phyloP scores from a whole-genome alignment of 495 filamentous ascomycete species.

The Lichenothelia convexa region DNA sequence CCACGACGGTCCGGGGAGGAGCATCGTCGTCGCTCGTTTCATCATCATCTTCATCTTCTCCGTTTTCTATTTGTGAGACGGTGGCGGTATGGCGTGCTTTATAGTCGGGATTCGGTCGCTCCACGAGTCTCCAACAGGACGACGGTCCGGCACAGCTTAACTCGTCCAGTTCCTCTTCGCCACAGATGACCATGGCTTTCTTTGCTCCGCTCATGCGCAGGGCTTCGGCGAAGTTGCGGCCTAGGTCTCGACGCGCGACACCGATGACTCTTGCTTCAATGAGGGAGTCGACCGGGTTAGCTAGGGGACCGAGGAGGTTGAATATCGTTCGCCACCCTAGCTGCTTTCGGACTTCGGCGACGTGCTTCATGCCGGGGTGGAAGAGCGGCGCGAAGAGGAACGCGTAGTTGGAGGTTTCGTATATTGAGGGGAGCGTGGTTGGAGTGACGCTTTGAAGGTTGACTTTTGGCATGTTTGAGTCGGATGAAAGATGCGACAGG shows the following conservation, averaged over 20 bases:
- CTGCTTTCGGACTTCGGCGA: conserved; percentile 62
- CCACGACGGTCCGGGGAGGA: conserved; percentile 27
- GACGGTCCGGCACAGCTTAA: conserved; percentile 74
- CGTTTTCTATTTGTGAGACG: conserved; percentile 5
- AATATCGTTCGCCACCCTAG: conserved; percentile 89
- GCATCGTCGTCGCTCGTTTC: conserved; percentile 22
- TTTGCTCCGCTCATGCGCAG: conserved; percentile 53
- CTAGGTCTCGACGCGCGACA: conserved; percentile 70
- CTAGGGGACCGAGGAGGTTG: conserved; percentile 83
- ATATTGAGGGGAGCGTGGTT: conserved; percentile 46
- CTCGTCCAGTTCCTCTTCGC: conserved; percentile 88
- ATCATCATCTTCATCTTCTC: conserved; percentile 20
- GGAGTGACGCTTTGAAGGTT: conserved; percentile 55
- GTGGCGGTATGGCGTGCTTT: conserved; percentile 4
- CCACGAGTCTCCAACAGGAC: conserved; percentile 66
- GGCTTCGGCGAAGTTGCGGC: conserved; percentile 72
- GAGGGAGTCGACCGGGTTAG: conserved; percentile 60
- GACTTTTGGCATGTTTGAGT: conserved; percentile 38
- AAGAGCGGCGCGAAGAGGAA: conserved; percentile 96
- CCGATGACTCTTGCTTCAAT: conserved; percentile 85
- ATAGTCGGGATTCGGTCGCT: conserved; percentile 30
- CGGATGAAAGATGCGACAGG: conserved; percentile 45
- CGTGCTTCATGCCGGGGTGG: conserved; percentile 81
- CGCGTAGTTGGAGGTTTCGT: conserved; percentile 64
- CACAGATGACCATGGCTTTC: conserved; percentile 84